Evolutionary conservation across 805 yeast genomes (phyloP).

Genomic region (Candida odintsovae): DNA sequence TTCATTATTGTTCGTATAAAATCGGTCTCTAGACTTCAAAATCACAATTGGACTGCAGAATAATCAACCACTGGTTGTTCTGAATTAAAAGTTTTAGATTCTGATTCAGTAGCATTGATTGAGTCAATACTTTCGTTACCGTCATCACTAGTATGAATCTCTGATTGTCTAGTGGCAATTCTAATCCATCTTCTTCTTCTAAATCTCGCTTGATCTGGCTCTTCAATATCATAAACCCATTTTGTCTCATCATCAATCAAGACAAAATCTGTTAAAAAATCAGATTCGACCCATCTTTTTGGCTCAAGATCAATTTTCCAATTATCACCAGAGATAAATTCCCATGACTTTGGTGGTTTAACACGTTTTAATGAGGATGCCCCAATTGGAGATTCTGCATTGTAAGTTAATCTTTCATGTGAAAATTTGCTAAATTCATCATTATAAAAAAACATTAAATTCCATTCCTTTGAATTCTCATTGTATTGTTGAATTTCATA

Average conservation of each 20-base stretch:
- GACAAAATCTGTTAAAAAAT: constrained; percentile 45
- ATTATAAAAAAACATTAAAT: constrained; percentile 48
- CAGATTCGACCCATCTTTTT: constrained; percentile 51
- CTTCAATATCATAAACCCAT: constrained; percentile 71
- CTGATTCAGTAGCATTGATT: background rate
- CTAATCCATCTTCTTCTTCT: constrained; percentile 70
- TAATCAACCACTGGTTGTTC: background rate
- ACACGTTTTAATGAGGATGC: constrained; percentile 24
- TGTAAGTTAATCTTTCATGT: background rate
- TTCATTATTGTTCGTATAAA: background rate
- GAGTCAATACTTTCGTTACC: background rate
- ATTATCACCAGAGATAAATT: constrained; percentile 33
- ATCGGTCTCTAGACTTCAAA: background rate
- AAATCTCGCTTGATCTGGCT: constrained; percentile 26
- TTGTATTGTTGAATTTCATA: constrained; percentile 54
- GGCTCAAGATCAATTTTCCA: constrained; percentile 72
- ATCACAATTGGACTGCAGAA: background rate
- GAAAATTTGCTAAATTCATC: constrained; percentile 26
- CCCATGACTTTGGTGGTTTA: constrained; percentile 57
- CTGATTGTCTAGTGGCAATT: constrained; percentile 22
- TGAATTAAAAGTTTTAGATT: background rate
- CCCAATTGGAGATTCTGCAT: background rate
- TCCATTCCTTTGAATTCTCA: constrained; percentile 52
- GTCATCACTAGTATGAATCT: constrained; percentile 1
- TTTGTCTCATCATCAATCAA: constrained; percentile 68